These are phyloP conservation scores for Atalantia buxifolia DNA, from an alignment of 345 rosid genomes.

Conservation along the genomic window DNA sequence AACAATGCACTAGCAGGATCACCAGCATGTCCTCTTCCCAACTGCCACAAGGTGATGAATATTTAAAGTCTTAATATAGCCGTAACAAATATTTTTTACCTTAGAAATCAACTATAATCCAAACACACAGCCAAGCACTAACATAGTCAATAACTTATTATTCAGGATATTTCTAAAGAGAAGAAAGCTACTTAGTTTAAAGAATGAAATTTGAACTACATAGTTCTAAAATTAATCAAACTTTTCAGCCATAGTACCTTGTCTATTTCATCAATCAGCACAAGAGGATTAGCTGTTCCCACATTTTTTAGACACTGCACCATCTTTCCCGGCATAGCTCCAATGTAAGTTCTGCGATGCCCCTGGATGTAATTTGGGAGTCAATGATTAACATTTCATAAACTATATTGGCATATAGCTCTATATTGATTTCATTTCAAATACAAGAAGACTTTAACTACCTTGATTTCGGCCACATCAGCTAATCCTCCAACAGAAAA, in stretches of 20 bases:
- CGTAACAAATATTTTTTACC: not conserved
- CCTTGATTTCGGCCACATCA: constrained; percentile 99
- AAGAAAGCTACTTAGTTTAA: not conserved
- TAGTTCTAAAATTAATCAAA: constrained; percentile 12
- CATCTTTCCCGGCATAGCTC: constrained; percentile 99
- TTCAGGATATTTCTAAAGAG: not conserved
- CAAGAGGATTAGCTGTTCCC: constrained; percentile 98
- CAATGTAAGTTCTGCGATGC: constrained; percentile 97
- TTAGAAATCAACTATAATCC: not conserved
- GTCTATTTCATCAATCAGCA: constrained; percentile 97
- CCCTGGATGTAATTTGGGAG: constrained; percentile 52
- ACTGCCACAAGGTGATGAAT: constrained; percentile 39
- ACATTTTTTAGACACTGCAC: constrained; percentile 98
- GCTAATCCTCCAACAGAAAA: constrained; percentile 98
- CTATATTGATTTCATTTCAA: not conserved
- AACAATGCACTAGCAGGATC: constrained; percentile 99
- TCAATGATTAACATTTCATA: constrained; percentile 15
- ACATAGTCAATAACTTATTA: not conserved
- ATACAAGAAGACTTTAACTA: constrained; percentile 20
- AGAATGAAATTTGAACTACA: not conserved
- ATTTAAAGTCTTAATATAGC: not conserved
- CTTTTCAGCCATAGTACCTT: constrained; percentile 47
- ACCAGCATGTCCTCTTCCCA: constrained; percentile 96
- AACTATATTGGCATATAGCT: not conserved
- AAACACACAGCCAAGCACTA: not conserved